These are phyloP conservation scores for Annulohypoxylon nitens DNA, from an alignment of 495 filamentous ascomycete genomes.

Conservation along the genomic window DNA sequence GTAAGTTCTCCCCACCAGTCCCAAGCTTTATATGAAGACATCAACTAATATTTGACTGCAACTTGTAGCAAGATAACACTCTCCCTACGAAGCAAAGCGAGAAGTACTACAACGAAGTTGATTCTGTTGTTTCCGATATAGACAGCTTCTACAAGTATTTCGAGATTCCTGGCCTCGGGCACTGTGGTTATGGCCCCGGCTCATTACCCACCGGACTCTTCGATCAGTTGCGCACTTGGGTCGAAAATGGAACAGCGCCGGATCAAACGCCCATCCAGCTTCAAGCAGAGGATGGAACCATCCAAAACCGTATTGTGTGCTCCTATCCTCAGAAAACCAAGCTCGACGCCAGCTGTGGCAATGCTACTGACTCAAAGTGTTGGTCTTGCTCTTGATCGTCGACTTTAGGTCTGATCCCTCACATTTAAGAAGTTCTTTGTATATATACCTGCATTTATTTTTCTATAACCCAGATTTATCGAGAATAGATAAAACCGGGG, in stretches of 20 bases:
- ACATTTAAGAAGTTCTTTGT: background rate
- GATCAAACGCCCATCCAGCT: constrained; percentile 44
- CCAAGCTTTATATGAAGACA: background rate
- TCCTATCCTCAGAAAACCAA: constrained; percentile 1
- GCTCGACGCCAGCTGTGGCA: background rate
- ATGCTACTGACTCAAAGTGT: background rate
- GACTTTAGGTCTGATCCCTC: background rate
- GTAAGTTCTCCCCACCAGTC: background rate
- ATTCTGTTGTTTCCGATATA: background rate
- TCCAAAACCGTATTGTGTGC: background rate
- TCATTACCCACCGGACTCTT: constrained; percentile 68
- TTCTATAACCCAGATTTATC: too few relatives aligned
- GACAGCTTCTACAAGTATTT: constrained; percentile 50
- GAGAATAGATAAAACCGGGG: too few relatives aligned
- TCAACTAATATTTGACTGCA: background rate
- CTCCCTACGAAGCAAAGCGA: constrained; percentile 35
- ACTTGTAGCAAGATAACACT: background rate
- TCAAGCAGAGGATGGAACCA: background rate
- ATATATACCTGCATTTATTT: too few relatives aligned
- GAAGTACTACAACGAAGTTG: constrained; percentile 46
- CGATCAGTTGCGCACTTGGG: constrained; percentile 70
- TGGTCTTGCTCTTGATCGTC: background rate
- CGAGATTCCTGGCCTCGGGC: constrained; percentile 50
- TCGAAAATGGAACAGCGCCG: constrained; percentile 69
- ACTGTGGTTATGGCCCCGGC: constrained; percentile 62